phyloP scores from a whole-genome alignment of 1,139 yeast genomes.

The Arxiozyma slooffiae region DNA sequence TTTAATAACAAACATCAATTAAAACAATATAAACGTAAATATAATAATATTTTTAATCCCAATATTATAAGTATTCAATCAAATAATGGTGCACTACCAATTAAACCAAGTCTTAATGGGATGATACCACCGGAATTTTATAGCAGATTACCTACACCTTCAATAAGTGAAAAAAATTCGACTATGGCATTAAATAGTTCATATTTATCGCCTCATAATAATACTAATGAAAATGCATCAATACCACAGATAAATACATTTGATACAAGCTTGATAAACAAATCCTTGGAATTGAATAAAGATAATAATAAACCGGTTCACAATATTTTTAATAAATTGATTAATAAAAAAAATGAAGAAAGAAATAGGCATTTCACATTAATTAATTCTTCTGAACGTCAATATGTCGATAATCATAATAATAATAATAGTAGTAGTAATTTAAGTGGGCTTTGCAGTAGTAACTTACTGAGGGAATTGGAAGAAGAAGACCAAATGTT shows the following conservation, averaged over 20 bases:
- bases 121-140: conserved; percentile 31
- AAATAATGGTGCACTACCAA: conserved; percentile 1
- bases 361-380: background rate
- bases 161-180: conserved; percentile 27
- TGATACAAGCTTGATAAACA: conserved; percentile 22
- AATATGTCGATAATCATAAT: background rate
- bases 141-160: conserved; percentile 28
- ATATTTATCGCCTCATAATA: conserved; percentile 5
- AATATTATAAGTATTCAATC: conserved; percentile 1
- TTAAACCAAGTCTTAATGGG: conserved; percentile 9
- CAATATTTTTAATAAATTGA: conserved; percentile 14
- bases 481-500: conserved; percentile 11
- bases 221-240: background rate
- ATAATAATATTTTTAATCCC: background rate
- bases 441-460: background rate
- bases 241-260: conserved; percentile 14
- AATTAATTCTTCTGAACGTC: conserved; percentile 11
- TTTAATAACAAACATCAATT: conserved; percentile 13
- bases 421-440: background rate
- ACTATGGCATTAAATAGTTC: conserved; percentile 20
- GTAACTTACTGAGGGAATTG: conserved; percentile 6
- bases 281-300: conserved; percentile 25
- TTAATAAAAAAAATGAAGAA: conserved; percentile 10
- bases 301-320: conserved; percentile 13
- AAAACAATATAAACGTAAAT: background rate